Evolutionary conservation across 257 asterid species (phyloP), one percentile per base, ranked within the genome.

Genomic region (Thymus quinquecostatus): DNA sequence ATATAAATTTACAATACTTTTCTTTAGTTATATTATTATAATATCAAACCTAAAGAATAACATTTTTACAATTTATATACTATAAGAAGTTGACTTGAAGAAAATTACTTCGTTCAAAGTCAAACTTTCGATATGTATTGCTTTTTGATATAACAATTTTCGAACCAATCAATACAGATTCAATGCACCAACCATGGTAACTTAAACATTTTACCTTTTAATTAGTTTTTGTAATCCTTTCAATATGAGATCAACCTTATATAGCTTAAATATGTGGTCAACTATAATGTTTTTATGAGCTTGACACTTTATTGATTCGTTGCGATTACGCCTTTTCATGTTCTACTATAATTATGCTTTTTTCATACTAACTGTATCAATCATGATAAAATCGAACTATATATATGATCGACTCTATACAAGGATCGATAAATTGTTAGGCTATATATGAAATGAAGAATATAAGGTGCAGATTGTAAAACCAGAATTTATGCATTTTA

Each of bases 111-210:
- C 5, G 30, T 71, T 70, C 60, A 70, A 48, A 70, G 36, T 64
- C 13, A 51, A 71, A 21, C 38, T 73, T 53, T 49, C 49, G 10
- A 47, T 48, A 41, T 41, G 40, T 38, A 9, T 41, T 60, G 53
- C 27, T 71, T 13, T 8, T 6, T 41, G 1, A 62, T 33, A 8
- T 28, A 9, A 6, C 54, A 21, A 62, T 32, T 65, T 44, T 45
- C n/a, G 53, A 65, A 66, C 54, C 10, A 44, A 58, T 64, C 38
- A 38, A 60, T 14, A 49, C 63, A 48, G 72, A 44, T 74, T 32
- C 78, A 74, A 66, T 66, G 73, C 36, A 57, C 66, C 68, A 74
- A 54, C 44, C 53, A 8, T 40, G 11, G 53, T 49, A 58, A 36
- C 48, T 7, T 74, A 66, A 58, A 65, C 60, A 64, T 30, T 28